Conservation (phyloP, 202 grass and related monocot genomes). For the Alloteropsis angusta region DNA sequence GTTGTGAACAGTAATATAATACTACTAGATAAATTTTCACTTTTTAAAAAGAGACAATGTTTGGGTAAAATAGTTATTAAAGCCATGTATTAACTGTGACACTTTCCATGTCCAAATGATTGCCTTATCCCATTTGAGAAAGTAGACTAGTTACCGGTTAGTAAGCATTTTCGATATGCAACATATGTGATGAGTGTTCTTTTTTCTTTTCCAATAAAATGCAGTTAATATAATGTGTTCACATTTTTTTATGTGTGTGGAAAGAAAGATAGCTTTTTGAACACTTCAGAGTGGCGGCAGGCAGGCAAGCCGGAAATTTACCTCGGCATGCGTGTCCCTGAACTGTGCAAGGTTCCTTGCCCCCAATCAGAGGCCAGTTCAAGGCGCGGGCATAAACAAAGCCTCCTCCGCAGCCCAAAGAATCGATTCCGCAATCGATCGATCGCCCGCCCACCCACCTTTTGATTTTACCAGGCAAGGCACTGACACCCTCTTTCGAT, state of each 20-base stretch:
- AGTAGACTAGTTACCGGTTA: no score
- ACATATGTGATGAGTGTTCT: neutral
- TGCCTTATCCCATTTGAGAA: no score
- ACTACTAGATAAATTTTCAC: neutral
- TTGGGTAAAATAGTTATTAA: no score
- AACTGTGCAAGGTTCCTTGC: conserved; percentile 27
- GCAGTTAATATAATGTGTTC: no score
- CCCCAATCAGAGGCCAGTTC: conserved; percentile 14
- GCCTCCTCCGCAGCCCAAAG: conserved; percentile 35
- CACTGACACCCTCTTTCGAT: conserved; percentile 22
- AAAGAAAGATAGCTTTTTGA: neutral
- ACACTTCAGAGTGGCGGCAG: neutral
- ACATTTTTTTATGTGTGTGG: no score
- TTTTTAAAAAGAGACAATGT: no score
- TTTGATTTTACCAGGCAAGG: conserved; percentile 19
- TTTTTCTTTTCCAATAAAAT: no score
- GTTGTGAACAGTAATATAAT: neutral
- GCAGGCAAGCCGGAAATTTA: conserved; percentile 28
- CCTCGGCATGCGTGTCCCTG: neutral
- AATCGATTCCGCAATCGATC: conserved; percentile 49
- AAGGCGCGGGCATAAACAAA: conserved; percentile 31
- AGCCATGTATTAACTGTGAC: no score
- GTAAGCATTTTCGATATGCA: no score
- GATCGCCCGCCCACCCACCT: neutral
- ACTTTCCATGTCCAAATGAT: no score